Conservation (phyloP, 2,329 filamentous ascomycete species). For the Cladosporium phlei region DNA sequence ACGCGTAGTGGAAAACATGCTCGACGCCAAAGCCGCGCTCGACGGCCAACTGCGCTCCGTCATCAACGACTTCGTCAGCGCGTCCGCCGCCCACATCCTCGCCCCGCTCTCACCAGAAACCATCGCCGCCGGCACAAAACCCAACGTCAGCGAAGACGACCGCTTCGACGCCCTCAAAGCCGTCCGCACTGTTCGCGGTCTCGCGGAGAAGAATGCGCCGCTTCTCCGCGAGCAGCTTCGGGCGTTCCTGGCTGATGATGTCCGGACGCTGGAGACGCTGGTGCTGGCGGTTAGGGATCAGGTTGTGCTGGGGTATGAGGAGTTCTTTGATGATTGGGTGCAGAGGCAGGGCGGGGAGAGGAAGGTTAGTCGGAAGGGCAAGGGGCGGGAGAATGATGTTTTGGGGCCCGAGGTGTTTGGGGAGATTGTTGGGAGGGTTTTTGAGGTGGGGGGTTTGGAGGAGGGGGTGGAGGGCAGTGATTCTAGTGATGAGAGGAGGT, state of each 20-base stretch:
- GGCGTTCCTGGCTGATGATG: slow-evolving; percentile 60
- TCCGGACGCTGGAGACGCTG: slow-evolving; percentile 58
- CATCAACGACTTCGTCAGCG: slow-evolving; percentile 62
- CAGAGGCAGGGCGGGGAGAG: slow-evolving; percentile 31
- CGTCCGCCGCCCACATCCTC: slow-evolving; percentile 52
- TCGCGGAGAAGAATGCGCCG: slow-evolving; percentile 55
- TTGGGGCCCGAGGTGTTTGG: slow-evolving; percentile 63
- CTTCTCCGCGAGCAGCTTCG: slow-evolving; percentile 53
- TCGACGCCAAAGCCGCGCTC: slow-evolving; percentile 65
- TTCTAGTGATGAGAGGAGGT: no score
- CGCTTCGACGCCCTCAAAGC: slow-evolving; percentile 30
- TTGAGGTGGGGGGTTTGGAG: slow-evolving; percentile 31
- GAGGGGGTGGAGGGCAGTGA: neutral
- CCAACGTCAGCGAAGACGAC: neutral
- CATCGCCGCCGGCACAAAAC: slow-evolving; percentile 4
- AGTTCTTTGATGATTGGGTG: slow-evolving; percentile 55
- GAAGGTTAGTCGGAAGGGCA: slow-evolving; percentile 48
- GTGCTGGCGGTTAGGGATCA: slow-evolving; percentile 62
- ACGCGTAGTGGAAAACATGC: slow-evolving; percentile 65
- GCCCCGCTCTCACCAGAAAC: slow-evolving; percentile 2
- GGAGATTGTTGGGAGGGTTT: slow-evolving; percentile 58
- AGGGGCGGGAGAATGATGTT: slow-evolving; percentile 56
- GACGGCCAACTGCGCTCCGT: slow-evolving; percentile 58
- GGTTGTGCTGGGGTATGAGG: slow-evolving; percentile 59
- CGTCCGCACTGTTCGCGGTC: slow-evolving; percentile 44